phyloP scores from a whole-genome alignment of 2,329 filamentous ascomycete genomes.

The Aspergillus hiratsukae region DNA sequence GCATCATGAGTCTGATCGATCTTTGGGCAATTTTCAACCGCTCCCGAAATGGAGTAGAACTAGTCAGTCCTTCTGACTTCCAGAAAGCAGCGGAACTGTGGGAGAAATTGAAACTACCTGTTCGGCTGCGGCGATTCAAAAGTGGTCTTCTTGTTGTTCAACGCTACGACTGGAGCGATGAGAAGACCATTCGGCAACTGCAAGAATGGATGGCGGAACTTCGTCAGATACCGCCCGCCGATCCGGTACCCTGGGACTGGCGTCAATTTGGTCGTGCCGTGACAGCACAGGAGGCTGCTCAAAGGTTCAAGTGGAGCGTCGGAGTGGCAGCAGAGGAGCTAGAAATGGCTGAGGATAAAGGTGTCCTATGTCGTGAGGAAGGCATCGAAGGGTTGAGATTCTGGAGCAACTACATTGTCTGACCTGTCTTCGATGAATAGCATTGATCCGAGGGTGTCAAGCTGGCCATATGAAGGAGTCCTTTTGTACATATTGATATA shows the following conservation, averaged over 20 bases:
- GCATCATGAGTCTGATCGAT: slow-evolving; percentile 85
- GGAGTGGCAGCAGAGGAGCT: slow-evolving; percentile 93
- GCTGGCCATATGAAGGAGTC: neutral
- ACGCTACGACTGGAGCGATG: slow-evolving; percentile 79
- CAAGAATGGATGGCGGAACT: slow-evolving; percentile 72
- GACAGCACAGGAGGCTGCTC: slow-evolving; percentile 82
- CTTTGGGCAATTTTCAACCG: slow-evolving; percentile 95
- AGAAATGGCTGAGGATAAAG: slow-evolving; percentile 93
- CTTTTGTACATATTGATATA: neutral
- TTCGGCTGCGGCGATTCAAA: slow-evolving; percentile 82
- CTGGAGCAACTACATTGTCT: slow-evolving; percentile 69
- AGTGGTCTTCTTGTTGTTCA: slow-evolving; percentile 95
- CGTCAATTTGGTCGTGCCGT: slow-evolving; percentile 74
- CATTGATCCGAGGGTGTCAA: neutral
- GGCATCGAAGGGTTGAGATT: slow-evolving; percentile 86
- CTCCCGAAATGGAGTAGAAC: slow-evolving; percentile 84
- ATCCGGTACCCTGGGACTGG: slow-evolving; percentile 72
- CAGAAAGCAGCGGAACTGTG: slow-evolving; percentile 83
- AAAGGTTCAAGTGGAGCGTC: slow-evolving; percentile 93
- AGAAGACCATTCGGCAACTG: slow-evolving; percentile 76
- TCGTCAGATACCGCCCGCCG: slow-evolving; percentile 60
- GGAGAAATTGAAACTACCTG: slow-evolving; percentile 80
- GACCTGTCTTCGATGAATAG: neutral
- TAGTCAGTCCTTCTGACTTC: slow-evolving; percentile 88
- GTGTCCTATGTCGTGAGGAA: slow-evolving; percentile 83